Base-by-base conservation (phyloP, 23 red algal species). In the Agarophyton chilense region DNA sequence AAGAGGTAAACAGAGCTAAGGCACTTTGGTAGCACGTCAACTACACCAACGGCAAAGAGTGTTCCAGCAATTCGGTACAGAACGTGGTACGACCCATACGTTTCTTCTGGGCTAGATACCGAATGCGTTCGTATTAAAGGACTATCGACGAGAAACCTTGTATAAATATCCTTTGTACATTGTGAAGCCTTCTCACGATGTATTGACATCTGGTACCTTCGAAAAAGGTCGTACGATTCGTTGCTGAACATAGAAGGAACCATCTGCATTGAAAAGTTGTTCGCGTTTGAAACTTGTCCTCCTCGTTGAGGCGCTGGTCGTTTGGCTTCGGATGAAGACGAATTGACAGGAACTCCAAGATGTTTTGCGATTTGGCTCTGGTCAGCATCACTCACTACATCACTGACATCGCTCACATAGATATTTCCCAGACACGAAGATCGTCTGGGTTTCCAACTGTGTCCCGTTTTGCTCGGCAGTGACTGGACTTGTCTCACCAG, bases 1-100 rank as follows among this genome's bases (percentile, higher is more conserved):
- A 98, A 98, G 18, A 94, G 77, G 65, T 98, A 98, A 25, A 94
- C 92, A 26, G 84, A 92, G 26, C 92, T 95, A 47, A 98, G 49
- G 34, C 84, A 95, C 42, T 80, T 44, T 35, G 96, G 96, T 31
- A 98, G 72, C 16, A 98, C 86, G 73, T 98, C 96, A 42, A 98
- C 70, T 13, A 98, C 96, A 12, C 92, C 92, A 18, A 98, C 92
- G 7, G 92, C 92, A 60, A 98, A 82, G 31, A 98, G 72, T 38
- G 34, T 33, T 2, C 87, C 96, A 38, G 75, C 75, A 41, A 98
- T 43, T 29, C 82, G 53, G 74, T 92, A 92, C 25, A 84, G 85
- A 36, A 95, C 43, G 56, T 98, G 96, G 70, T 57, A 95, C 9
- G 87, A 87, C 5, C 96, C 96, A 77, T 93, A 87, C 25, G 46